Evolutionary conservation across 2,329 filamentous ascomycete species (phyloP).

Genomic region (Trichoderma sp.): DNA sequence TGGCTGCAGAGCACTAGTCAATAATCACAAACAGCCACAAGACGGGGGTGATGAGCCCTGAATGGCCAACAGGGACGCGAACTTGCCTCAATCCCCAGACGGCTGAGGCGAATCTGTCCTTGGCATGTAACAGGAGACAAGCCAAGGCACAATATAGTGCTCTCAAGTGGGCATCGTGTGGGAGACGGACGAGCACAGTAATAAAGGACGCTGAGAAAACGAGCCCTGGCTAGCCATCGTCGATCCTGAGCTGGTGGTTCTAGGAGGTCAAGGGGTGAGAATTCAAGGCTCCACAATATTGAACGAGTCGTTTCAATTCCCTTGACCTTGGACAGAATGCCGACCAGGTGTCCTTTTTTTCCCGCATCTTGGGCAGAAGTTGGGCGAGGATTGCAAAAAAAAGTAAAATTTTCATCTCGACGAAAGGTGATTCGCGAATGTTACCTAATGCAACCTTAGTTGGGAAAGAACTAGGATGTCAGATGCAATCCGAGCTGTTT

Average conservation of each 20-base stretch:
- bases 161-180: background rate
- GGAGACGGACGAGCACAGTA: background rate
- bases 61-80: background rate
- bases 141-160: background rate
- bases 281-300: constrained; percentile 1
- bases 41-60: background rate
- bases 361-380: background rate
- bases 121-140: background rate
- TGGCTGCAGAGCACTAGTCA: background rate
- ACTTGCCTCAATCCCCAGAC: background rate
- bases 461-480: background rate
- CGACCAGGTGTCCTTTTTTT: background rate
- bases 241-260: background rate
- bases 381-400: background rate
- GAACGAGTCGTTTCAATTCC: background rate
- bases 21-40: background rate
- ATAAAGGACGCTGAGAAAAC: background rate
- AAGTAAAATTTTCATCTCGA: background rate
- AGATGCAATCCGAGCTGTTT: background rate
- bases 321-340: background rate
- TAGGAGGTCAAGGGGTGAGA: background rate
- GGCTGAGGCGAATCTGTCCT: background rate
- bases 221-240: constrained; percentile 1
- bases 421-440: background rate
- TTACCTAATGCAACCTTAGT: background rate